A percentile compares a stretch with the other conserved stretches of the same genome.
These are phyloP conservation scores for Eucalyptus regnans DNA, from an alignment of 345 rosid species.

Conservation along the genomic window DNA sequence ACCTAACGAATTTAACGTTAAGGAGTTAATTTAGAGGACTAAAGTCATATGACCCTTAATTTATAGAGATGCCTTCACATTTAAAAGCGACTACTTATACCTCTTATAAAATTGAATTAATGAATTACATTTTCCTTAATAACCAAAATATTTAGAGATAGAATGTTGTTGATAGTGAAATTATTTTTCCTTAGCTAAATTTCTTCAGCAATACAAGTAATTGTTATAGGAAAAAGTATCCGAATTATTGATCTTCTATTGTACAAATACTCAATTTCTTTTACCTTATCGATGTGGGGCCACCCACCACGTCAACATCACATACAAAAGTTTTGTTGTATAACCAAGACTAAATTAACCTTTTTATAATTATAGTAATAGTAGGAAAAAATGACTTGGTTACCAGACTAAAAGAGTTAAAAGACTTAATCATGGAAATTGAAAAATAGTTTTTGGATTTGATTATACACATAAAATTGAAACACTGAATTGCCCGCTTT, in stretches of 20 bases:
- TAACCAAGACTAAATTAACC: too few relatives aligned
- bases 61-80: background rate
- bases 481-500: background rate
- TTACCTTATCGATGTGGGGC: background rate
- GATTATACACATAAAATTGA: background rate
- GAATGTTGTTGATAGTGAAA: background rate
- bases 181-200: background rate
- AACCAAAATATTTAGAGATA: background rate
- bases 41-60: background rate
- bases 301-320: background rate
- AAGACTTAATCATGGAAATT: background rate
- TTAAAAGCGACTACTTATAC: accelerated
- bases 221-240: background rate
- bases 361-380: too few relatives aligned
- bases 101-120: too few relatives aligned
- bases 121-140: background rate
- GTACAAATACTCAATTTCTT: too few relatives aligned
- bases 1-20: accelerated
- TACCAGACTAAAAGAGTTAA: background rate
- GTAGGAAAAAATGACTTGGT: background rate
- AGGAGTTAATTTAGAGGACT: background rate
- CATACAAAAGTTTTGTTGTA: accelerated
- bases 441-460: background rate
- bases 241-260: too few relatives aligned
- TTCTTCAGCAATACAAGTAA: too few relatives aligned